phyloP scores from a whole-genome alignment of 78 protist species.

The Capsaspora owczarzaki region DNA sequence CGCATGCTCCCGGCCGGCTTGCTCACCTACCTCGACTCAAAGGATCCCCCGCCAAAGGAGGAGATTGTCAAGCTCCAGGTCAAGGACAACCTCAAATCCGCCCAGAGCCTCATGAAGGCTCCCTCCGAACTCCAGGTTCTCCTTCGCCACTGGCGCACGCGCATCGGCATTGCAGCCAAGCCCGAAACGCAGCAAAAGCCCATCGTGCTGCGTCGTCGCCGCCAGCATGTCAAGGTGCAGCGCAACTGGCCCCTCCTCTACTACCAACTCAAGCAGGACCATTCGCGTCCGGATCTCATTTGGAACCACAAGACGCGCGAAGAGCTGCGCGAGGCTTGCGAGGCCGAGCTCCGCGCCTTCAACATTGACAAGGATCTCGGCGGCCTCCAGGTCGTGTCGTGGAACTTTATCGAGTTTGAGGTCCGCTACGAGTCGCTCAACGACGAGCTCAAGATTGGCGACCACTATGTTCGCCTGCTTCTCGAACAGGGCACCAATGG shows the following conservation, averaged over 20 bases:
- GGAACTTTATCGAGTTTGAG: conserved; percentile 77
- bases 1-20: conserved; percentile 57
- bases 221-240: conserved; percentile 21
- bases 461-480: conserved; percentile 58
- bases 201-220: conserved; percentile 14
- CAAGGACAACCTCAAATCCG: neutral
- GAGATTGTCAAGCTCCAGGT: neutral
- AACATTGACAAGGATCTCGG: conserved; percentile 18
- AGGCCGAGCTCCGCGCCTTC: conserved; percentile 51
- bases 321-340: conserved; percentile 70
- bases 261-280: conserved; percentile 46
- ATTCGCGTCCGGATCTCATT: conserved; percentile 70
- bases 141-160: conserved; percentile 40
- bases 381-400: conserved; percentile 23
- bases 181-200: neutral
- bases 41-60: conserved; percentile 43
- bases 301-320: conserved; percentile 82
- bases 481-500: conserved; percentile 31
- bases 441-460: conserved; percentile 63
- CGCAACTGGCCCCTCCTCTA: conserved; percentile 57
- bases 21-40: conserved; percentile 31
- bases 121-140: neutral
- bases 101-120: neutral
- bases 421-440: conserved; percentile 51
- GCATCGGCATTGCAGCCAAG: neutral